Base-by-base conservation (phyloP, 768 basidiomycete genomes). In the Plicaturopsis crispa region DNA sequence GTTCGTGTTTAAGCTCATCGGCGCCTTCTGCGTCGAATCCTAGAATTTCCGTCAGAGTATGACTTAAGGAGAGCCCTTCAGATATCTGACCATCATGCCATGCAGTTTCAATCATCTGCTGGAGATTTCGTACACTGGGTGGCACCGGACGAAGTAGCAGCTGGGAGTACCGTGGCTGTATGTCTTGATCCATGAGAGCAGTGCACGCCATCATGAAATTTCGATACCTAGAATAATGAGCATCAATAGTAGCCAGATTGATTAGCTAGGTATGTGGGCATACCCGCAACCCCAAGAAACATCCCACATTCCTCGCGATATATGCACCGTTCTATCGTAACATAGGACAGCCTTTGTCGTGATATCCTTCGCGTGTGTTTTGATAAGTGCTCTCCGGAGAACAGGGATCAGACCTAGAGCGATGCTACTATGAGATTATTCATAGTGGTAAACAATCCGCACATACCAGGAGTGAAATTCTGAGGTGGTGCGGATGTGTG, bases 161-260 rank as follows among this genome's bases (percentile, higher is more conserved):
- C 2, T 72, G 60, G 40, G 71, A 72, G 56, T 90, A 91, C 39
- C 69, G 39, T 2, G 73, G 71, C 51, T 85, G 82, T 10, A 56
- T 40, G 37, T 57, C 57, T 52, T 91, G 88, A 35, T 67, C 70
- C 71, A 85, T 78, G 16, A 91, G 69, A 4, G 75, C 70, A 3
- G 79, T 65, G 52, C 85, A 89, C 6, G 72, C 65, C 80, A 91
- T 90, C 46, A 86, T 48, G 48, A 82, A 90, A 53, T 88, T 90
- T 16, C 85, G 80, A 52, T 91, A 89, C 18, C 87, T 90, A 42
- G 6, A 35, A 8, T 4, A 19, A 12, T 17, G n/a, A 3, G 6
- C 33, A 23, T 47, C 38, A 32, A 23, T n/a, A n/a, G n/a, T n/a
- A n/a, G n/a, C n/a, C n/a, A n/a, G n/a, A n/a, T n/a, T n/a, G n/a